phyloP scores from a whole-genome alignment of 106 monocot genomes.

The Apostasia ramifera region DNA sequence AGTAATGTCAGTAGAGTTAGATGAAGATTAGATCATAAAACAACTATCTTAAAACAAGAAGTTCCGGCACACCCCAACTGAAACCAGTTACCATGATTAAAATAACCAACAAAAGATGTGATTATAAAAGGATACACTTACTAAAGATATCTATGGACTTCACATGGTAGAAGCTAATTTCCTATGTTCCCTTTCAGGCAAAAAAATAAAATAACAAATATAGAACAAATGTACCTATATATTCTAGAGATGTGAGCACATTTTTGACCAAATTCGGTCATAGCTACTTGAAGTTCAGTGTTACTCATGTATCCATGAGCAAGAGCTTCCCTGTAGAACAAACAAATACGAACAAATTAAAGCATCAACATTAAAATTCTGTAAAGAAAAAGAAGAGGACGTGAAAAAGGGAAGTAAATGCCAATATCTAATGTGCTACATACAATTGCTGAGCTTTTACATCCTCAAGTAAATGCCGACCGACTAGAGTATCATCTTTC shows the following conservation, averaged over 20 bases:
- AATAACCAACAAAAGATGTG: neutral
- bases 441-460: neutral
- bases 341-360: neutral
- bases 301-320: constrained; percentile 81
- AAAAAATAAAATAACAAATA: neutral
- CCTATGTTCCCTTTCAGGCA: neutral
- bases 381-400: neutral
- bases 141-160: neutral
- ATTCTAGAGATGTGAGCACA: constrained; percentile 68
- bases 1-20: constrained; percentile 1
- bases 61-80: neutral
- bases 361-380: neutral
- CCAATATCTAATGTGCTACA: neutral
- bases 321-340: constrained; percentile 3
- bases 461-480: constrained; percentile 4
- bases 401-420: neutral
- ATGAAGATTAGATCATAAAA: neutral
- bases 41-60: neutral
- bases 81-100: neutral
- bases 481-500: neutral
- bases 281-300: constrained; percentile 53
- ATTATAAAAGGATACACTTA: neutral
- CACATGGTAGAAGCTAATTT: neutral
- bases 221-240: constrained; percentile 29
- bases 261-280: constrained; percentile 55